These are phyloP conservation scores for Ophiosphaerella korrae DNA, from an alignment of 2,329 filamentous ascomycete species.

Conservation along the genomic window DNA sequence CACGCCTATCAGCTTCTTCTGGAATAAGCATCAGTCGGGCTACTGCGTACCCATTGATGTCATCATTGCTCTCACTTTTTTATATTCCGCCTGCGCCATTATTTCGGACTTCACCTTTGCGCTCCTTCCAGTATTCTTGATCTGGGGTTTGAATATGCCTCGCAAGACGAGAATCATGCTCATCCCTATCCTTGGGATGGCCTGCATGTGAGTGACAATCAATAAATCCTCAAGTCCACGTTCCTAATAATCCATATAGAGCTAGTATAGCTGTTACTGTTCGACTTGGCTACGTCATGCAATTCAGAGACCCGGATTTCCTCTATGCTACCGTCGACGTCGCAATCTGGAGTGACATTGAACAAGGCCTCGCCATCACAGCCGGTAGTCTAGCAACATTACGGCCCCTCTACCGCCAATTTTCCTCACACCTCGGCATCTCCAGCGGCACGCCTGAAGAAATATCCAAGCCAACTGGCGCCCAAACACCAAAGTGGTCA, in stretches of 20 bases:
- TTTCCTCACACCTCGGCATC: constrained; percentile 29
- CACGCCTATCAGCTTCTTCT: constrained; percentile 56
- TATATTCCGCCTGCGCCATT: constrained; percentile 55
- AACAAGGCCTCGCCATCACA: constrained; percentile 45
- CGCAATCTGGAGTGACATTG: constrained; percentile 46
- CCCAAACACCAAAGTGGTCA: constrained; percentile 27
- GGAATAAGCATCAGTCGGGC: constrained; percentile 50
- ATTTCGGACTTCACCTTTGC: constrained; percentile 57
- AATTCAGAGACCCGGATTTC: constrained; percentile 43
- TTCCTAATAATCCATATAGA: constrained; percentile 16
- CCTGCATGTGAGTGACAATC: constrained; percentile 51
- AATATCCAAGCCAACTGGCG: constrained; percentile 15
- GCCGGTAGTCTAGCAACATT: constrained; percentile 45
- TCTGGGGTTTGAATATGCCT: constrained; percentile 59
- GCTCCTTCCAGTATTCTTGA: constrained; percentile 56
- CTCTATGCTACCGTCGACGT: constrained; percentile 45
- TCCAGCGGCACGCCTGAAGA: constrained; percentile 15
- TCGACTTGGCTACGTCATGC: constrained; percentile 42
- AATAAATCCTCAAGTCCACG: neutral
- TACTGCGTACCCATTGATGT: constrained; percentile 50
- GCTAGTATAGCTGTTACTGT: constrained; percentile 44
- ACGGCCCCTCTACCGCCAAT: constrained; percentile 39
- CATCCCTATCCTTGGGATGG: constrained; percentile 56
- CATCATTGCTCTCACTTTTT: constrained; percentile 52
- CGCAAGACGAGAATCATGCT: constrained; percentile 54